Conservation (phyloP, 2,329 filamentous ascomycete genomes). For the Metarhizium anisopliae region DNA sequence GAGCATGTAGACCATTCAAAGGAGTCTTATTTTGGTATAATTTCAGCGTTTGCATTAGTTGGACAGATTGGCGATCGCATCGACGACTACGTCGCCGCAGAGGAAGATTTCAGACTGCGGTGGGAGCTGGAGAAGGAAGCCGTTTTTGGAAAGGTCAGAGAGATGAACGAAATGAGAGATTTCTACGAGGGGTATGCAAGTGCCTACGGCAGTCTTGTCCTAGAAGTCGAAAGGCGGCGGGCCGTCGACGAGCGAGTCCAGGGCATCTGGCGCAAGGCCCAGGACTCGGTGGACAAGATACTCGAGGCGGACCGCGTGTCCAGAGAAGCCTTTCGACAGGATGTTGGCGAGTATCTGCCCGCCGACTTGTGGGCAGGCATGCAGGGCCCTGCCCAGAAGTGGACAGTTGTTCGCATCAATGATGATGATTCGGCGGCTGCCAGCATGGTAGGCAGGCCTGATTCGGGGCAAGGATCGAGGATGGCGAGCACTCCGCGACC, state of each 20-base stretch:
- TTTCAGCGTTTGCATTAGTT: conserved; percentile 56
- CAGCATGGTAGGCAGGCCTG: conserved; percentile 4
- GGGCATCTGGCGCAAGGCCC: conserved; percentile 67
- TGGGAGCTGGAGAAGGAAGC: conserved; percentile 69
- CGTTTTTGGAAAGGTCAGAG: conserved; percentile 60
- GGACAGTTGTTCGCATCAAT: conserved; percentile 35
- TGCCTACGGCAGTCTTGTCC: conserved; percentile 74
- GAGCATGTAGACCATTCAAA: conserved; percentile 46
- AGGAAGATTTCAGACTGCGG: conserved; percentile 51
- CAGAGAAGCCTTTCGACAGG: conserved; percentile 68
- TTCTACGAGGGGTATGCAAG: conserved; percentile 83
- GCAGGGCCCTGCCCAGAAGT: conserved; percentile 46
- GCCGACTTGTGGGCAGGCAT: conserved; percentile 81
- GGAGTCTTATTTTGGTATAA: conserved; percentile 46
- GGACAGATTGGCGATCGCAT: conserved; percentile 60
- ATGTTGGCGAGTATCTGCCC: conserved; percentile 80
- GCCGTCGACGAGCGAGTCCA: conserved; percentile 66
- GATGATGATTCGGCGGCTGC: conserved; percentile 14
- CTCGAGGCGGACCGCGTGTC: conserved; percentile 63
- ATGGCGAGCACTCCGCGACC: neutral
- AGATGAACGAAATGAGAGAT: conserved; percentile 67
- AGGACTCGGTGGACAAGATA: conserved; percentile 66
- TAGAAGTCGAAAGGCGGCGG: conserved; percentile 72
- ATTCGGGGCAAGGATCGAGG: conserved; percentile 1
- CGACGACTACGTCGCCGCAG: conserved; percentile 54